A percentile compares a stretch with the other conserved stretches of the same genome.
phyloP scores from a whole-genome alignment of 192 early-diverging fungal genomes.

The Backusella tuberculispora region DNA sequence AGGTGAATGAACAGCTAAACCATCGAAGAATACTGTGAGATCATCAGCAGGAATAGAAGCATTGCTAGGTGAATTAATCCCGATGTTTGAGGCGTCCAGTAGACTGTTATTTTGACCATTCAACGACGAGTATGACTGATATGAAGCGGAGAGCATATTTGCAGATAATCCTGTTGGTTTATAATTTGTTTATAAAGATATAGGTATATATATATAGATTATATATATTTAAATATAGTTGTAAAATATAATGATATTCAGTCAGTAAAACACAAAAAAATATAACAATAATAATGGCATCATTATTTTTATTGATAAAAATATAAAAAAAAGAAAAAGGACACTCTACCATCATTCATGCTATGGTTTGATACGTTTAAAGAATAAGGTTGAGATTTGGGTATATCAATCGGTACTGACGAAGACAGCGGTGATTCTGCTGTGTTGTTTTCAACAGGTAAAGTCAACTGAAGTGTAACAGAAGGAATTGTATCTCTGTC shows the following conservation, averaged over 20 bases:
- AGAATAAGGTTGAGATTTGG: constrained; percentile 16
- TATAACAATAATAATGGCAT: neutral
- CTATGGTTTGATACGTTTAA: constrained; percentile 7
- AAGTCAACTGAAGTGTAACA: constrained; percentile 20
- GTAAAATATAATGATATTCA: neutral
- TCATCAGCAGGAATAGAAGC: neutral
- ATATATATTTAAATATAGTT: neutral
- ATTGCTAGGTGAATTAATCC: neutral
- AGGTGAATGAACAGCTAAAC: constrained; percentile 10
- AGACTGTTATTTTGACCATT: constrained; percentile 5
- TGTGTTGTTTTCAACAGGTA: constrained; percentile 6
- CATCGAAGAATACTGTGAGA: constrained; percentile 11
- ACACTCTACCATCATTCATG: neutral
- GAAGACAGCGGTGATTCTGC: neutral
- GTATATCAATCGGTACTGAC: constrained; percentile 3
- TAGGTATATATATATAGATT: no score
- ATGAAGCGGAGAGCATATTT: constrained; percentile 11
- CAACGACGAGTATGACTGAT: neutral
- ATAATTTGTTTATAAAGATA: neutral
- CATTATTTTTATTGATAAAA: neutral
- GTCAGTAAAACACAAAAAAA: neutral
- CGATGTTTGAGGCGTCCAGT: neutral
- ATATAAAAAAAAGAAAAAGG: neutral
- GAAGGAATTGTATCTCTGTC: neutral
- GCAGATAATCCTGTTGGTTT: neutral